A percentile compares a stretch with the other conserved stretches of the same genome.
These are phyloP conservation scores for Lactarius hengduanensis DNA, from an alignment of 768 basidiomycete genomes.

Conservation along the genomic window DNA sequence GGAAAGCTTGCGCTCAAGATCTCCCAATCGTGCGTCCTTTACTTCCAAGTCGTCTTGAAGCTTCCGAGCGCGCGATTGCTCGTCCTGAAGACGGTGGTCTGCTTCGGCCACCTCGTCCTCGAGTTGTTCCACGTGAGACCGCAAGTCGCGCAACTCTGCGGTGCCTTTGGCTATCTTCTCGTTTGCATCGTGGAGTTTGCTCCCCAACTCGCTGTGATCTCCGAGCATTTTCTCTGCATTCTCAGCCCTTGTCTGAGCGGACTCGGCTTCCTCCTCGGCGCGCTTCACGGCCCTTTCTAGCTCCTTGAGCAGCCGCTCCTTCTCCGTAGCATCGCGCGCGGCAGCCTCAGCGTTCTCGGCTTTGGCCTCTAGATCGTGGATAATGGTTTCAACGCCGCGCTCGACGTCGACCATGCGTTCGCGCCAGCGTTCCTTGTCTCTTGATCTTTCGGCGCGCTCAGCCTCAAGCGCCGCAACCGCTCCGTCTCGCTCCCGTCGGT, in stretches of 20 bases:
- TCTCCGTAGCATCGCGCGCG: conserved; percentile 41
- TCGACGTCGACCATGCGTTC: conserved; percentile 72
- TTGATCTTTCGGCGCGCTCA: conserved; percentile 57
- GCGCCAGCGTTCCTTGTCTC: conserved; percentile 70
- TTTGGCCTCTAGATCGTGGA: conserved; percentile 62
- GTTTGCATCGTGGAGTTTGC: conserved; percentile 64
- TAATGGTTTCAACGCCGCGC: conserved; percentile 62
- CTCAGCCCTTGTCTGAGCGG: conserved; percentile 55
- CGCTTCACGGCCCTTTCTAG: conserved; percentile 46
- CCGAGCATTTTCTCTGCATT: conserved; percentile 66
- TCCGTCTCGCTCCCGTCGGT: conserved; percentile 39
- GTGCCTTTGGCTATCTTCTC: conserved; percentile 54
- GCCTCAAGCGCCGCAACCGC: conserved; percentile 46
- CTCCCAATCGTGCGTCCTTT: conserved; percentile 33
- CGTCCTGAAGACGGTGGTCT: conserved; percentile 52
- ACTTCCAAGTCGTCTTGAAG: conserved; percentile 42
- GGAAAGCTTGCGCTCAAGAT: conserved; percentile 30
- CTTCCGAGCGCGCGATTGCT: conserved; percentile 44
- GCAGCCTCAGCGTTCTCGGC: conserved; percentile 51
- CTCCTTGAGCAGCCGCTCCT: conserved; percentile 44
- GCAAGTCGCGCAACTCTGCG: conserved; percentile 59
- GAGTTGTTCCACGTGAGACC: conserved; percentile 55
- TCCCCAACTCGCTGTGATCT: conserved; percentile 64
- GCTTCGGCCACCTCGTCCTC: conserved; percentile 58
- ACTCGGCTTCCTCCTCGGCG: conserved; percentile 51